Evolutionary conservation across 495 filamentous ascomycete species (phyloP), one percentile per base, ranked within the genome.

Genomic region (Penicillium argentinense): DNA sequence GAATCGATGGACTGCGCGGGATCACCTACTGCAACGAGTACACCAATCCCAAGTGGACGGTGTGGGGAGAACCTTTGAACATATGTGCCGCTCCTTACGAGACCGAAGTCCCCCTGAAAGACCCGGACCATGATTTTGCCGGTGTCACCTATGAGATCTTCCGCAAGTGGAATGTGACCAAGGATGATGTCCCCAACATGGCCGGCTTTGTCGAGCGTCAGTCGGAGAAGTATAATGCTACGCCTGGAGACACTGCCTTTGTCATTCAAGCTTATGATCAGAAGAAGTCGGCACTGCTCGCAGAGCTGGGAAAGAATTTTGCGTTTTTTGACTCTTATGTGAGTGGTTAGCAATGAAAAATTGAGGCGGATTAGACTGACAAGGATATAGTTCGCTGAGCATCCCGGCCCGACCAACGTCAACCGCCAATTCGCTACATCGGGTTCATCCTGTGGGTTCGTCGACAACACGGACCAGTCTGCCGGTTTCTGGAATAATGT

Each of bases 101-200:
- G 53, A 63, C 60, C 2, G 67, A 74, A 39, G 69, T 73, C 21
- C 69, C 69, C 2, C 40, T 69, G 16, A 46, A 21, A 18, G 70
- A 74, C 44, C 70, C 70, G 5, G 69, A 71, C 32, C 69, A 74
- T 48, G 54, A 68, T 47, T 72, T 72, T 33, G 67, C 63, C n/a
- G 69, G 70, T 6, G 56, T 57, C 37, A 62, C 59, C 16, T 71
- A 72, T 42, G 50, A 72, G 49, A 69, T 72, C 49, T 71, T 68
- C 53, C 62, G 60, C 51, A 73, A 67, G 49, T 73, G 66, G 66
- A 56, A 70, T 13, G 60, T 53, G 9, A 57, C 54, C 17, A 69
- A 63, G 16, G 48, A 60, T 23, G 70, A 72, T 45, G 52, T 56
- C 3, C 67, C 69, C 39, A 70, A 60, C 37, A 72, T 74, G 69